phyloP scores from a whole-genome alignment of 169 alveolate species.

The Eimeria sp. region DNA sequence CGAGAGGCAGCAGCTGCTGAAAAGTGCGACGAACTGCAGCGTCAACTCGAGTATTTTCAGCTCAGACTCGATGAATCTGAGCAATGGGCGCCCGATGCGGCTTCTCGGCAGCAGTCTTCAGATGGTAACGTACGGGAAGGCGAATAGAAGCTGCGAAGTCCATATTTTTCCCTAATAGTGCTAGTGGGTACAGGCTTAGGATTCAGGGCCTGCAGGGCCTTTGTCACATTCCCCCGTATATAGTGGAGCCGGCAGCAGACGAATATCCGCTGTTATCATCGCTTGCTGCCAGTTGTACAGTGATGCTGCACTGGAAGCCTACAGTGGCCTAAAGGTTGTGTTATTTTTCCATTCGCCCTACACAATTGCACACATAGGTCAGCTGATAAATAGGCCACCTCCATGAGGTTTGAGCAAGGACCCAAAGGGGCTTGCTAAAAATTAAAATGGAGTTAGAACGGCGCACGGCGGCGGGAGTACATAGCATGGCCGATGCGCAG shows the following conservation, averaged over 20 bases:
- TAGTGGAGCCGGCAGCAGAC: constrained; percentile 2
- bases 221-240: neutral
- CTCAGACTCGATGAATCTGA: neutral
- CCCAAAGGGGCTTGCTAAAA: neutral
- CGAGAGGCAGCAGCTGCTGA: neutral
- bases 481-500: neutral
- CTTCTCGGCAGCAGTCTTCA: neutral
- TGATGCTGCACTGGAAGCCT: neutral
- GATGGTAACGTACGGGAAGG: neutral
- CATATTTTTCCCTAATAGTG: neutral
- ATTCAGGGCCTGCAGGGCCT: neutral
- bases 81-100: neutral
- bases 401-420: neutral
- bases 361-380: neutral
- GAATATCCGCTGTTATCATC: neutral
- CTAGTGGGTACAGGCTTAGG: neutral
- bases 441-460: neutral
- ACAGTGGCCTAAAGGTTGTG: neutral
- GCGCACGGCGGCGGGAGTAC: too few species aligned
- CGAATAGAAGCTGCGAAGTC: neutral
- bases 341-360: neutral
- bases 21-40: neutral
- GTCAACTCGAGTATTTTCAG: neutral
- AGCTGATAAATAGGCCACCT: neutral
- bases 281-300: constrained; percentile 15